Conservation (phyloP, 768 basidiomycete genomes). For the Solioccasus polychromus region DNA sequence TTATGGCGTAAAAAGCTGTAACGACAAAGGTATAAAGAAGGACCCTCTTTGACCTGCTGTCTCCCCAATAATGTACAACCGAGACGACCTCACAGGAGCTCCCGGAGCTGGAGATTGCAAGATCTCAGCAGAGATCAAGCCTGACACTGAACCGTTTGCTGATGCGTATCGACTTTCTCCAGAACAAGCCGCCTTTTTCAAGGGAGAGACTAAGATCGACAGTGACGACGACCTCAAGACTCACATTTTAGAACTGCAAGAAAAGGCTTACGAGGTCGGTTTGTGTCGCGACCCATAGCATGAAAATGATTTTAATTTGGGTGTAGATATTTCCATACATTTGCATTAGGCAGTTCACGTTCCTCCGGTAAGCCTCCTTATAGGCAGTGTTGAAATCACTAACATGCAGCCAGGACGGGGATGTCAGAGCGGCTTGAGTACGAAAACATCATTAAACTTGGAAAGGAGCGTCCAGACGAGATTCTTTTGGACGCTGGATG, state of each 20-base stretch:
- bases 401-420: constrained; percentile 2
- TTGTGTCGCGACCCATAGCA: background rate
- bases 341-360: constrained; percentile 27
- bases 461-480: constrained; percentile 31
- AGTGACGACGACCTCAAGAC: constrained; percentile 24
- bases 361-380: constrained; percentile 17
- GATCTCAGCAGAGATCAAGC: background rate
- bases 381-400: background rate
- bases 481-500: constrained; percentile 45
- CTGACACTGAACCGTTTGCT: background rate
- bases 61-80: background rate
- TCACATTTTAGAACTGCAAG: constrained; percentile 32
- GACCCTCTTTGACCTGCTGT: too few species aligned
- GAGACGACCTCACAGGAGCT: background rate
- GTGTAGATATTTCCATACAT: constrained; percentile 26
- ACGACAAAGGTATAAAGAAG: background rate
- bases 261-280: constrained; percentile 29
- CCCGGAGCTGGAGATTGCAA: constrained; percentile 11
- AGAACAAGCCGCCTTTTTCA: constrained; percentile 28
- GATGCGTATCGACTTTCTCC: constrained; percentile 5
- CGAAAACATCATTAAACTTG: constrained; percentile 32
- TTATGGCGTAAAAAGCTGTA: too few species aligned
- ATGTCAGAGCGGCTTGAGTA: constrained; percentile 15
- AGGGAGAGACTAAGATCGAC: constrained; percentile 27
- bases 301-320: background rate